These are phyloP conservation scores for Amanita fuliginea DNA, from an alignment of 768 basidiomycete genomes.

Conservation along the genomic window DNA sequence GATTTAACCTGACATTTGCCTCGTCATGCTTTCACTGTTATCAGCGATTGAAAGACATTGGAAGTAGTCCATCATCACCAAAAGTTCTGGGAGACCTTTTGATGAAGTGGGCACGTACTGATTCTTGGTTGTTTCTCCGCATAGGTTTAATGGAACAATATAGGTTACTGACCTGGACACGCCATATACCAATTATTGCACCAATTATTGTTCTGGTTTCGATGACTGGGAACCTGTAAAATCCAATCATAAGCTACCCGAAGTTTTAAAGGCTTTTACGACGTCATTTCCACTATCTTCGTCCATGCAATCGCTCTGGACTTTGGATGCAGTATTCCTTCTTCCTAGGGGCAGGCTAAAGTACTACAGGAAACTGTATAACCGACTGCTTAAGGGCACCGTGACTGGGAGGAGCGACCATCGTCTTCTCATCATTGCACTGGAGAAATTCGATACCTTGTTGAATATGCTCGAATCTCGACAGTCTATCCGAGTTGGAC, in stretches of 20 bases:
- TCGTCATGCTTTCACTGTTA: slow-evolving; percentile 10
- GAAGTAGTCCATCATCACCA: slow-evolving; percentile 83
- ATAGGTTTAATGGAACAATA: slow-evolving; percentile 8
- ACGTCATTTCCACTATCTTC: slow-evolving; percentile 46
- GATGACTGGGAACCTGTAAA: slow-evolving; percentile 77
- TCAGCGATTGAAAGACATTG: slow-evolving; percentile 92
- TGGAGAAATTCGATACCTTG: slow-evolving; percentile 72
- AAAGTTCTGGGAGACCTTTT: slow-evolving; percentile 91
- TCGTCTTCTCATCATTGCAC: slow-evolving; percentile 63
- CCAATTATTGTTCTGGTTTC: slow-evolving; percentile 65
- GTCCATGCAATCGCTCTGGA: slow-evolving; percentile 49
- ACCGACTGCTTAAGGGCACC: slow-evolving; percentile 76
- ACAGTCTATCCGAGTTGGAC: slow-evolving; percentile 40
- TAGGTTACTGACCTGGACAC: slow-evolving; percentile 88
- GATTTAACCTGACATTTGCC: slow-evolving; percentile 12
- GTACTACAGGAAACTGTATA: slow-evolving; percentile 90
- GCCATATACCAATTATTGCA: slow-evolving; percentile 77
- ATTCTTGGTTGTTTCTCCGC: slow-evolving; percentile 1
- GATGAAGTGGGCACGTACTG: slow-evolving; percentile 83
- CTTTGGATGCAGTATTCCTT: slow-evolving; percentile 79
- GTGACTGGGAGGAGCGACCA: slow-evolving; percentile 83
- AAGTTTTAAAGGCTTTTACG: slow-evolving; percentile 64
- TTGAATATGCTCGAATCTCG: slow-evolving; percentile 56
- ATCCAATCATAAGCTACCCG: slow-evolving; percentile 59
- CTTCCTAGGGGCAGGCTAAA: slow-evolving; percentile 76